Evolutionary conservation across 331 rosid genomes (phyloP), one percentile per base, ranked within the genome.

Genomic region (Pyracantha coccinea): DNA sequence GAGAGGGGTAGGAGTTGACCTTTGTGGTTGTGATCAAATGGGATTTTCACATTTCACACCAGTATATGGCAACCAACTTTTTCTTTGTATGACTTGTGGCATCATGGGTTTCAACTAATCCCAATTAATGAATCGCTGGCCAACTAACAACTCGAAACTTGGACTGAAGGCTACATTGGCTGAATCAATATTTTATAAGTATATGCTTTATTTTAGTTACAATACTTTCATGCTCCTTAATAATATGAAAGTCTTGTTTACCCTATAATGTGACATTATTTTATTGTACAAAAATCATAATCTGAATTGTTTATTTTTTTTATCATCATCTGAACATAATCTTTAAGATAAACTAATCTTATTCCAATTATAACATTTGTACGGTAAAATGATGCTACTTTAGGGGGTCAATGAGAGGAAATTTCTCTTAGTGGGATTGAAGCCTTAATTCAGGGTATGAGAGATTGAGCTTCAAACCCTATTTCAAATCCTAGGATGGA

Each of bases 1-100:
- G 6, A 41, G 76, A 76, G 19, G 25, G 13, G 66, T 67, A 52
- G 62, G 83, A 73, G 92, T 91, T 89, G 95, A 86, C 95, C 87
- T 78, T 85, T 79, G 85, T 73, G 85, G 86, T 78, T 76, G 47
- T 73, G 20, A 73, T 73, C 65, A 71, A 74, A 74, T 57, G 21
- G 74, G 80, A 64, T 83, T 85, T 76, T 29, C 23, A 59, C 69
- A 68, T 83, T 76, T 29, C 23, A 45, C 71, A 68, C 4, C 47
- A 7, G 59, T 67, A 47, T 47, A 47, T 50, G 72, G 73, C 67
- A 77, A 63, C 83, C 73, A 73, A 69, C 70, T 80, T 78, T 38
- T 35, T 16, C 4, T 8, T 57, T 35, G 20, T 24, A 44, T 21
- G 77, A 60, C 59, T 73, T 73, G 5, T 41, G 20, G 50, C 45